These are phyloP conservation scores for Evernia prunastri DNA, from an alignment of 495 filamentous ascomycete species.

Conservation along the genomic window DNA sequence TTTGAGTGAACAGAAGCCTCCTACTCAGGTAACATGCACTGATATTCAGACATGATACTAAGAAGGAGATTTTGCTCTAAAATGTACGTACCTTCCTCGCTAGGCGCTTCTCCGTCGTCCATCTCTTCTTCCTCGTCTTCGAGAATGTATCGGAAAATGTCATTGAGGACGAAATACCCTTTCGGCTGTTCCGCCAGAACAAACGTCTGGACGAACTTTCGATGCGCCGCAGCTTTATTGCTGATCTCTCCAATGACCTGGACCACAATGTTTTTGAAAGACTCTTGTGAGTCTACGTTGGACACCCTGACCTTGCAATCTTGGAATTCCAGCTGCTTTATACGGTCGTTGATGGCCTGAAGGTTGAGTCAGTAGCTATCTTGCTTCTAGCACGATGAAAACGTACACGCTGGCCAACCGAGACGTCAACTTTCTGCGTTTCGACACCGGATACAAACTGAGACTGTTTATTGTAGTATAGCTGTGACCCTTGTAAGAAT, in stretches of 20 bases:
- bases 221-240: conserved; percentile 80
- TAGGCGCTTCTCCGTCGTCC: conserved; percentile 36
- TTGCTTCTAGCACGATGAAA: conserved; percentile 20
- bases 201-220: conserved; percentile 98
- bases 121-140: conserved; percentile 71
- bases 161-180: conserved; percentile 96
- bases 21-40: no score
- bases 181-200: conserved; percentile 93
- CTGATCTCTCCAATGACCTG: conserved; percentile 97
- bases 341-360: conserved; percentile 87
- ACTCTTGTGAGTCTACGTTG: conserved; percentile 94
- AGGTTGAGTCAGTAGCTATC: conserved; percentile 16
- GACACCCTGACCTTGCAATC: conserved; percentile 97
- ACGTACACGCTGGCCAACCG: conserved; percentile 77
- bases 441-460: conserved; percentile 81
- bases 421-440: conserved; percentile 75
- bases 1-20: no score
- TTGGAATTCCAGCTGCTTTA: conserved; percentile 87
- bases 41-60: no score
- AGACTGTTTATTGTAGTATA: conserved; percentile 78
- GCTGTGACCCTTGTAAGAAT: conserved; percentile 35
- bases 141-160: conserved; percentile 88
- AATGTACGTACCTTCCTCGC: no score
- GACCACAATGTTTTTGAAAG: conserved; percentile 85
- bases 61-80: no score